Evolutionary conservation across 257 asterid genomes (phyloP), one percentile per base, ranked within the genome.

Genomic region (Knoxia roxburghii): DNA sequence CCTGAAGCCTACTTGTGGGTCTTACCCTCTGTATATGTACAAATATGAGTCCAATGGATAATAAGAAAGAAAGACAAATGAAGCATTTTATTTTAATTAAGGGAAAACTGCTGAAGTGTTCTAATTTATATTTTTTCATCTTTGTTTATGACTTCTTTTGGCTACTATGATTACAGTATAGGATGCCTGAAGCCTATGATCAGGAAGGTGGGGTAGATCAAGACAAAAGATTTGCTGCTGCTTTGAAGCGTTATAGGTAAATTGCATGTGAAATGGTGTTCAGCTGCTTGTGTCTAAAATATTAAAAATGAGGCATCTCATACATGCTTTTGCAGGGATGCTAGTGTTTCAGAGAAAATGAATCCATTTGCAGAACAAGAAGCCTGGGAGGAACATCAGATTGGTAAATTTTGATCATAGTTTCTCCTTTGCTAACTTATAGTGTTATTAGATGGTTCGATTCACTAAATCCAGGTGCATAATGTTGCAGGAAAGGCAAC

Each of bases 311-410:
- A 30, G 23, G 20, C 33, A 37, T 43, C 73, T 64, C 50, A 45
- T 62, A 58, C 65, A 59, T 58, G 78, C 33, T 59, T 61, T 35
- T 68, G 49, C 76, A 88, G 92, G 84, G 98, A 93, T 83, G 79
- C 89, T 67, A 70, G 75, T 69, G 95, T 94, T 37, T 88, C 76
- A 51, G 96, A 90, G 73, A 93, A 93, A 84, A 93, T 93, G 97
- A 88, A 93, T 76, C 97, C 97, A 7, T 93, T 93, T 81, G 97
- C 96, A 18, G 99, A 93, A 79, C 97, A 93, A 81, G 97, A 93
- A 84, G 99, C 97, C 21, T 93, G 99, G 99, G 99, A 93, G 82
- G 97, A 93, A 7, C 95, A 93, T 78, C 99, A 93, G 85, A 90
- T 90, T 55, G 96, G 96, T 86, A 81, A 66, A 23, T 65, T 54